Base-by-base conservation (phyloP, 805 yeast genomes). In the Kluyveromyces lactis region DNA sequence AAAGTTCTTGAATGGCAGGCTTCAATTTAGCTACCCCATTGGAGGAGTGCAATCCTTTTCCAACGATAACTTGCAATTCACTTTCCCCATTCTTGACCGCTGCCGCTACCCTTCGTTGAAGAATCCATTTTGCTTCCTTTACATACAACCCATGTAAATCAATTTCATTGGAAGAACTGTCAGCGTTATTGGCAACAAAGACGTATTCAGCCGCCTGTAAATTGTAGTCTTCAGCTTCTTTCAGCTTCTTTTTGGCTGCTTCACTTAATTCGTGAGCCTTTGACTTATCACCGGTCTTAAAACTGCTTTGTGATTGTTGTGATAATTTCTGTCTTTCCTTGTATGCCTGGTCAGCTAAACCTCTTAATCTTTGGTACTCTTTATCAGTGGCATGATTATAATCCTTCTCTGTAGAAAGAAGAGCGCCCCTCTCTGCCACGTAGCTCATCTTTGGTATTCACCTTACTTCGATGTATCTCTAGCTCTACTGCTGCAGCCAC, bases 141-240 rank as follows among this genome's bases (percentile, higher is more conserved):
- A 90, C 94, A 51, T 71, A 89, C 23, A 90, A 66, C 0, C 98
- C 98, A 60, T 90, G 98, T 39, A 90, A 68, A 63, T 90, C 97
- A 46, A 90, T 86, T 61, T 90, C 97, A 58, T 86, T 81, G 18
- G 71, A 69, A 24, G 73, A 79, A n/a, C 90, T 79, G 54, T 89
- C 97, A 29, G 85, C 75, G 55, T 90, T 90, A 60, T 90, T 90
- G 48, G 83, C 89, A 31, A 79, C 67, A 58, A 90, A 90, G 1
- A 85, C 95, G 53, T 80, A 87, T 58, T 80, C 86, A 1, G 96
- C 97, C 3, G 97, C 98, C 59, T 79, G 76, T 15, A 68, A 64
- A 61, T 89, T 89, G 56, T 70, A 75, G 28, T 67, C 57, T 32
- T 86, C 95, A 26, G 86, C 92, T 47, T 79, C 63, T 0, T 53